Evolutionary conservation across 768 basidiomycete species (phyloP).

Genomic region (Russula griseocarnosa): DNA sequence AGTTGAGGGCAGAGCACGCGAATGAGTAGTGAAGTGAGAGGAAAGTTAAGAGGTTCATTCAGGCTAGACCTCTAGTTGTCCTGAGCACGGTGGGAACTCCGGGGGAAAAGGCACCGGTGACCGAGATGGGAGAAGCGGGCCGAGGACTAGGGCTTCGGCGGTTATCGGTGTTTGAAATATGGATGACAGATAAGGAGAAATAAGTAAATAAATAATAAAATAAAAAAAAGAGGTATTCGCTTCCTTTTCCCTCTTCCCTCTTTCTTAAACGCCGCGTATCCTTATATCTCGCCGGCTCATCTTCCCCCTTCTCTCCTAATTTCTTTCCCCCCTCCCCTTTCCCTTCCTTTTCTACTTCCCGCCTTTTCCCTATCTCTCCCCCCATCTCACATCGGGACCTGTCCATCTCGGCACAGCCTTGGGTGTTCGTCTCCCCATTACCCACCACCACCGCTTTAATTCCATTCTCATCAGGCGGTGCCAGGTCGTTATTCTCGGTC

Average conservation of each 20-base stretch:
- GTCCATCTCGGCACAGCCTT: conserved; percentile 20
- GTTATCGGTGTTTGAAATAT: conserved; percentile 3
- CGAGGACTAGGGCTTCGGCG: conserved; percentile 3
- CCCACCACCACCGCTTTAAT: conserved; percentile 18
- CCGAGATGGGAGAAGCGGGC: neutral
- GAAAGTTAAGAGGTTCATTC: neutral
- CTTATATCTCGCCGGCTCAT: conserved; percentile 20
- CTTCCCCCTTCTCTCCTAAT: conserved; percentile 21
- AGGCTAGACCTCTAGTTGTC: neutral
- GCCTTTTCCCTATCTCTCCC: neutral
- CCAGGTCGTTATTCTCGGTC: neutral
- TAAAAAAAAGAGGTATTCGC: neutral
- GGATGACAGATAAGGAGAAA: neutral
- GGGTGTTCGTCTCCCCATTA: conserved; percentile 18
- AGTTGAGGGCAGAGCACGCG: neutral
- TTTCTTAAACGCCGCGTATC: conserved; percentile 21
- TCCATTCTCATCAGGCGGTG: conserved; percentile 17
- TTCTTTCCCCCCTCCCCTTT: conserved; percentile 5
- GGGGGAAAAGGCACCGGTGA: neutral
- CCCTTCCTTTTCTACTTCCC: conserved; percentile 1
- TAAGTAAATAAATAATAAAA: conserved; percentile 13
- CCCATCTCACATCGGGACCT: conserved; percentile 3
- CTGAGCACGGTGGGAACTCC: neutral
- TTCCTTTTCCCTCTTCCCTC: neutral
- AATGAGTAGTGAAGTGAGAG: neutral